Base-by-base conservation (phyloP, 768 basidiomycete species). In the Pisolithus sp. region DNA sequence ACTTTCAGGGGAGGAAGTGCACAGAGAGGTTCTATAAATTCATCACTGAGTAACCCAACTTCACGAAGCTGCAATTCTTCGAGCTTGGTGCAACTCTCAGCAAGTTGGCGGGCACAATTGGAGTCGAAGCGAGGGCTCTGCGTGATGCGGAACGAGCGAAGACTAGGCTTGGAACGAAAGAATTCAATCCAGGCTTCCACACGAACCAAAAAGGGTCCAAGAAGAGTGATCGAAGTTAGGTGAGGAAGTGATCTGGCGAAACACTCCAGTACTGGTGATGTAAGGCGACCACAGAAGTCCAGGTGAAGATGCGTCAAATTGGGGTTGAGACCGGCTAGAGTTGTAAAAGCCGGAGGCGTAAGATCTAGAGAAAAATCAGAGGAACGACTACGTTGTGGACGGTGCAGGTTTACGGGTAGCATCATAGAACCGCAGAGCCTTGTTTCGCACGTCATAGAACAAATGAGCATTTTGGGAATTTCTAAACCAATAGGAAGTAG, bases 111-210 rank as follows among this genome's bases (percentile, higher is more conserved):
- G 51, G 88, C 68, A 61, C 87, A 90, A 10, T 77, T 74, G 4
- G 83, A 62, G 63, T 92, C 83, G 67, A 98, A 93, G 5, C 92
- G 81, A 7, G 92, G 91, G 52, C 86, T 89, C 61, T 94, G 91
- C 8, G 77, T 85, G 60, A 99, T 82, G 38, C 86, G 73, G 68
- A 97, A 89, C 7, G 77, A 78, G 57, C 81, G 73, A 10, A 99
- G 76, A 10, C 72, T 64, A 5, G 82, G 76, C 49, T 85, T 80
- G 2, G 77, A 62, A 48, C 76, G 64, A 68, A 97, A 81, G 71
- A 96, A 93, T 0, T 70, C 61, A 43, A 77, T 70, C 95, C 95
- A 98, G 0, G 78, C 80, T 0, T 76, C 70, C 7, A 77, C 69
- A 20, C 84, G 82, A 34, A 96, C 86, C 21, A 93, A 82, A 69